Percentiles rank a stretch among this genome's conserved stretches.
These are phyloP conservation scores for Murraya paniculata DNA, from an alignment of 345 rosid species.

Conservation along the genomic window DNA sequence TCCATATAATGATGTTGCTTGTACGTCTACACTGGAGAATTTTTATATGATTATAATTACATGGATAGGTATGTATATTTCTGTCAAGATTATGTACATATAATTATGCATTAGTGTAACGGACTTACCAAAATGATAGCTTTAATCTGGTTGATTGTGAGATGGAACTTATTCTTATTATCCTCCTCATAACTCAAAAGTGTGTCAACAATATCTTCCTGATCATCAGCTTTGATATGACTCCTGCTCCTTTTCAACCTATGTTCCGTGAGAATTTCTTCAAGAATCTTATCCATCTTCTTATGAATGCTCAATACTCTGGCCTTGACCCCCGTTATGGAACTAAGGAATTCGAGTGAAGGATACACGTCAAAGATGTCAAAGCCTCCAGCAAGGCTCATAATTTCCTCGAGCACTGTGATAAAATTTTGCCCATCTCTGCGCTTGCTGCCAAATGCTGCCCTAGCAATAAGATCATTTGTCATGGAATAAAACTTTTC, in stretches of 20 bases:
- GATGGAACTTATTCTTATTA: conserved; percentile 4
- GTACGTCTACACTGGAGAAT: no score
- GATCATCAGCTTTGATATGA: background rate
- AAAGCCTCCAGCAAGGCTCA: conserved; percentile 6
- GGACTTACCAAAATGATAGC: conserved; percentile 9
- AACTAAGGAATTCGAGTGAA: conserved; percentile 9
- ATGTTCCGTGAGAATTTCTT: conserved; percentile 6
- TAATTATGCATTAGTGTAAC: no score
- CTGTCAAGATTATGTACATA: background rate
- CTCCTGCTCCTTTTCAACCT: background rate
- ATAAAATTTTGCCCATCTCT: conserved; percentile 7
- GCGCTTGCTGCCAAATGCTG: conserved; percentile 11
- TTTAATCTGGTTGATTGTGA: conserved; percentile 8
- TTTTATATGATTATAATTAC: no score
- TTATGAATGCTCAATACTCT: background rate
- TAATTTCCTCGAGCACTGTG: background rate
- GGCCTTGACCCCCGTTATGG: conserved; percentile 7
- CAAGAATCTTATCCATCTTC: conserved; percentile 16
- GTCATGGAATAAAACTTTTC: no score
- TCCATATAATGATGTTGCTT: no score
- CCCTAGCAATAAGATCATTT: background rate
- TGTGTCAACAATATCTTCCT: conserved; percentile 18
- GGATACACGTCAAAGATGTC: conserved; percentile 6
- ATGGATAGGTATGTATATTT: background rate
- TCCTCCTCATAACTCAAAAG: conserved; percentile 11